Base-by-base conservation (phyloP, 1,284 basidiomycete genomes). In the Quambalaria eucalypti region DNA sequence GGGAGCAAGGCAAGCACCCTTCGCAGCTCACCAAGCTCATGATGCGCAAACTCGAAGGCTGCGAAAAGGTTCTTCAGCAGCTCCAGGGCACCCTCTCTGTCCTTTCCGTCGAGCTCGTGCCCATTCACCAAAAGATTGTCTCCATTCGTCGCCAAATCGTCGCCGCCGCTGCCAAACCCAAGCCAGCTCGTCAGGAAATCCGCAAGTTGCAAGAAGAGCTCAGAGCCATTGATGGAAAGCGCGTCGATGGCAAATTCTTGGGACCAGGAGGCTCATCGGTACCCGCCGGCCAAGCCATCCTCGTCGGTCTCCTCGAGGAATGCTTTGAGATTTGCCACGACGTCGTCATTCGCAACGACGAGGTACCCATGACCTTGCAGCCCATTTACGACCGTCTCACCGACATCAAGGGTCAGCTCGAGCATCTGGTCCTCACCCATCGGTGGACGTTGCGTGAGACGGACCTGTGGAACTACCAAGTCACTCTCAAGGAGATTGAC, bases 371-470 rank as follows among this genome's bases (percentile, higher is more conserved):
- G 28, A 87, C 87, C 4, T 81, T 98, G 55, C 89, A 91, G 76
- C 90, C 93, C 0, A 95, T 99, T 65, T 90, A 92, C 76, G 93
- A 98, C 72, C 84, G 93, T 19, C 82, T 99, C 59, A 83, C 81
- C 59, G 87, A 88, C 69, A 86, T 97, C 71, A 84, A 91, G 58
- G 81, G 83, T 8, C 88, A 92, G 75, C 80, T 96, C 42, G 91
- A 96, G 78, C 84, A 87, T 60, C 79, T 96, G 48, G 89, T 89
- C 42, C 80, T 97, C 65, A 97, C 93, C 1, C 93, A 96, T 76
- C 85, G 95, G 46, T 99, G 95, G 95, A 95, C 87, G 56, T 78
- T 99, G 56, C 82, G 92, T 42, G 95, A 98, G 80, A 99, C 93
- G 0, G 93, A 96, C 69, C 61, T 75, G 30, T 74, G 66, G 74